Percentiles rank a stretch among this genome's conserved stretches.
These are phyloP conservation scores for Aurantiochytrium sp. DNA, from an alignment of 108 stramenopile genomes.

Conservation along the genomic window DNA sequence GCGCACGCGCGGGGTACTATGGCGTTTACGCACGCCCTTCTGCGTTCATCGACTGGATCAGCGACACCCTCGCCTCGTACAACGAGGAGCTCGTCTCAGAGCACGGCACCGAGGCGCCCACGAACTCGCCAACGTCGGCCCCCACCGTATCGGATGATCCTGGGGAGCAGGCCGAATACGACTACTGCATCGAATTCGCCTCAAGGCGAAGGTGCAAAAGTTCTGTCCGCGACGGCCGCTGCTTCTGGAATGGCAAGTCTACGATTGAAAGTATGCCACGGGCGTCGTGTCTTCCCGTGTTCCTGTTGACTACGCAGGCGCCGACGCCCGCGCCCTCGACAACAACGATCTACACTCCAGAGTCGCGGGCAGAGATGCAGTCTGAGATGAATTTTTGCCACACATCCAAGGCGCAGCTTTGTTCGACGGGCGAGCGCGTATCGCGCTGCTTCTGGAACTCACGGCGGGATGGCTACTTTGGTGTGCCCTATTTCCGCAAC, in stretches of 20 bases:
- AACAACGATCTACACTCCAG: neutral
- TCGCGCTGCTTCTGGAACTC: neutral
- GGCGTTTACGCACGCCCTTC: conserved; percentile 6
- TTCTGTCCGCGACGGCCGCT: neutral
- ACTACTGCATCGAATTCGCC: neutral
- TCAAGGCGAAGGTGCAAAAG: neutral
- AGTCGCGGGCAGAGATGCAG: neutral
- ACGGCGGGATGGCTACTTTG: neutral
- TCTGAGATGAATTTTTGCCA: neutral
- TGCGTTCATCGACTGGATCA: neutral
- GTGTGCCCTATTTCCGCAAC: neutral
- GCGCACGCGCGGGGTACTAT: neutral
- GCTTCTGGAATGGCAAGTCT: neutral
- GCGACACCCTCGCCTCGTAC: neutral
- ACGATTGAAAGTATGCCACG: neutral
- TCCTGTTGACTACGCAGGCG: neutral
- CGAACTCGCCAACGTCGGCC: neutral
- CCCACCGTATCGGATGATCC: neutral
- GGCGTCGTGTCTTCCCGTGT: neutral
- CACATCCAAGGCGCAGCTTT: neutral
- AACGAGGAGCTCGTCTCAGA: neutral
- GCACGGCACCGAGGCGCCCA: neutral
- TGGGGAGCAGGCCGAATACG: neutral
- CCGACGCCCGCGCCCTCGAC: neutral
- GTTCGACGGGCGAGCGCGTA: neutral